Conservation (phyloP, 176 grass and related monocot genomes). For the Urochloa ruziziensis region DNA sequence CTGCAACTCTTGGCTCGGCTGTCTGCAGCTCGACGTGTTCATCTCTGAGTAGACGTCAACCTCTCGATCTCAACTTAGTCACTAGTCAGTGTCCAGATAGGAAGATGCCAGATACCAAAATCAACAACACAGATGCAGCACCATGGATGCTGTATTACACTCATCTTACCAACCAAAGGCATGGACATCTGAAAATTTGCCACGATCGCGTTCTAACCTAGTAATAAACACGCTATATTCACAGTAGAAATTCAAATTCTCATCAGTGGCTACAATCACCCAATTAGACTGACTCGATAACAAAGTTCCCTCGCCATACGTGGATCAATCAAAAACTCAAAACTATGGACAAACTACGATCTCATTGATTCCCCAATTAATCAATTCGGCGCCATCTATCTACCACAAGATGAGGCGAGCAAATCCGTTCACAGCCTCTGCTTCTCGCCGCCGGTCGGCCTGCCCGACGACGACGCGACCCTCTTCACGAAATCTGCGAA, state of each 20-base stretch:
- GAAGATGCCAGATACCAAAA: no score
- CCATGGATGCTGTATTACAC: background rate
- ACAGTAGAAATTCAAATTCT: slow-evolving; percentile 11
- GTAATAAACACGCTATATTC: slow-evolving; percentile 20
- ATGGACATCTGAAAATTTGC: background rate
- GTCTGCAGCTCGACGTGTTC: no score
- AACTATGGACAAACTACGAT: slow-evolving; percentile 18
- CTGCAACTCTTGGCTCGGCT: no score
- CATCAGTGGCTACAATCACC: slow-evolving; percentile 1
- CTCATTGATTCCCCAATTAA: background rate
- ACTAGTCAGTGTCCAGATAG: no score
- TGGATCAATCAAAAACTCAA: background rate
- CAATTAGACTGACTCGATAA: background rate
- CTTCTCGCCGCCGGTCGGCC: slow-evolving; percentile 44
- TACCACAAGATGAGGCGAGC: background rate
- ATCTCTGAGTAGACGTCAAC: no score
- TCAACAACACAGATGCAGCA: no score
- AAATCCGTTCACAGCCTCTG: slow-evolving; percentile 42
- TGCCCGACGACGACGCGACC: slow-evolving; percentile 51
- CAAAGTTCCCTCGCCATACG: background rate
- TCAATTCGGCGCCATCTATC: background rate
- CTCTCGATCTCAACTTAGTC: no score
- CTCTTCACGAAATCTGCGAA: slow-evolving; percentile 68
- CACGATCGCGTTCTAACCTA: background rate
- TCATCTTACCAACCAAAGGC: background rate